Evolutionary conservation across 208 protist species (phyloP).

Genomic region (Trypanosoma avium): DNA sequence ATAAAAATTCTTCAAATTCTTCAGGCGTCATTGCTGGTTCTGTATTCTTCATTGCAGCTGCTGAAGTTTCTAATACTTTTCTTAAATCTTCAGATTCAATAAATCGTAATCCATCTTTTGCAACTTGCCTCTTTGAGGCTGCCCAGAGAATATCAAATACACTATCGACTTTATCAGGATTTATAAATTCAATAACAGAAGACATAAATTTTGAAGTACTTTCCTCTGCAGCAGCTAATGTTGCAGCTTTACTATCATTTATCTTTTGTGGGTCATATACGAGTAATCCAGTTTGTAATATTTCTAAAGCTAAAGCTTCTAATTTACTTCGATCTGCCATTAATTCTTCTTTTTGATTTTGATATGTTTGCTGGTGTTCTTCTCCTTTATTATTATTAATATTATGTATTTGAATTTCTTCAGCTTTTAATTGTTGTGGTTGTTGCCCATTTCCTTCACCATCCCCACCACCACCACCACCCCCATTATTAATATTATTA

Average conservation of each 20-base stretch:
- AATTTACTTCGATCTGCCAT: constrained; percentile 36
- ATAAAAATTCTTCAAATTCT: constrained; percentile 39
- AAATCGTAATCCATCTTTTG: constrained; percentile 11
- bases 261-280: constrained; percentile 36
- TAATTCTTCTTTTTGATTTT: no score
- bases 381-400: no score
- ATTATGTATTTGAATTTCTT: no score
- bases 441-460: no score
- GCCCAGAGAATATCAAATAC: constrained; percentile 44
- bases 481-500: no score
- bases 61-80: background rate
- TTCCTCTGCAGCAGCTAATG: no score
- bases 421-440: background rate
- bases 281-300: constrained; percentile 33
- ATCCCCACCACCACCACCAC: no score
- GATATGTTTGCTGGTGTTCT: no score
- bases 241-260: background rate
- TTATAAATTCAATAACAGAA: constrained; percentile 26
- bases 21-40: constrained; percentile 28
- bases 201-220: no score
- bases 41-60: background rate
- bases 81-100: constrained; percentile 6
- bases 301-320: constrained; percentile 21
- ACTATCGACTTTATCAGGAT: constrained; percentile 21
- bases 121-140: constrained; percentile 12